Conservation (phyloP, 148 eudicot species). For the Tetragonia tetragonoides region DNA sequence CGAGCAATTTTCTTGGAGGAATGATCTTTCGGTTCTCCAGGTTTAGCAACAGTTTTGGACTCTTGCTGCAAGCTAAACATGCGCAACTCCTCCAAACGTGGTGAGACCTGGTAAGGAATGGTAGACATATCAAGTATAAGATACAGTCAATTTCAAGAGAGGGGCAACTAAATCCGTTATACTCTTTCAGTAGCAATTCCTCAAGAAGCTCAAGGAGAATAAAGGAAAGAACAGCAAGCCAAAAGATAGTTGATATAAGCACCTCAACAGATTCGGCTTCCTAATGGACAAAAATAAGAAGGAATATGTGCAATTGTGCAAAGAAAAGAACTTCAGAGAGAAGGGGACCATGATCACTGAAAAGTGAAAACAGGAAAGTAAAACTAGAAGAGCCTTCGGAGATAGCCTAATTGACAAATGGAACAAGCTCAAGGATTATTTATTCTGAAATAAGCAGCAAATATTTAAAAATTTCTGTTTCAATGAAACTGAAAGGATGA, state of each 20-base stretch:
- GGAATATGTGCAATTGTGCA: not conserved
- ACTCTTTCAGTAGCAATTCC: not conserved
- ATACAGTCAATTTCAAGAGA: not conserved
- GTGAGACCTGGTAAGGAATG: slow-evolving; percentile 55
- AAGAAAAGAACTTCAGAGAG: not conserved
- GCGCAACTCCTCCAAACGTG: slow-evolving; percentile 82
- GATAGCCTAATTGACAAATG: not conserved
- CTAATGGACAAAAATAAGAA: not conserved
- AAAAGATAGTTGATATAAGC: not conserved
- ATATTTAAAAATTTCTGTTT: not conserved
- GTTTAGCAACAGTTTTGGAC: slow-evolving; percentile 42
- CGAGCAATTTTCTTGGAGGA: slow-evolving; percentile 43
- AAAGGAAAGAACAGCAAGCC: not conserved
- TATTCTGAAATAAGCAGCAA: not conserved
- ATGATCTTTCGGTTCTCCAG: slow-evolving; percentile 48
- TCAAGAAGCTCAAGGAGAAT: not conserved
- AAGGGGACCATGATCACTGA: not conserved
- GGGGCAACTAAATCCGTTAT: not conserved
- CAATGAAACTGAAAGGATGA: too few species aligned
- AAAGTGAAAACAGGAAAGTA: not conserved
- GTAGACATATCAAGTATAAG: not conserved
- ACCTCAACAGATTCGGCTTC: not conserved
- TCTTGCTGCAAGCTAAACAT: slow-evolving; percentile 78
- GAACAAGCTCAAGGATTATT: not conserved
- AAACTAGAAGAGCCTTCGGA: not conserved